Evolutionary conservation across 2,329 filamentous ascomycete genomes (phyloP), one percentile per base, ranked within the genome.

Genomic region (Neofusicoccum sp.): DNA sequence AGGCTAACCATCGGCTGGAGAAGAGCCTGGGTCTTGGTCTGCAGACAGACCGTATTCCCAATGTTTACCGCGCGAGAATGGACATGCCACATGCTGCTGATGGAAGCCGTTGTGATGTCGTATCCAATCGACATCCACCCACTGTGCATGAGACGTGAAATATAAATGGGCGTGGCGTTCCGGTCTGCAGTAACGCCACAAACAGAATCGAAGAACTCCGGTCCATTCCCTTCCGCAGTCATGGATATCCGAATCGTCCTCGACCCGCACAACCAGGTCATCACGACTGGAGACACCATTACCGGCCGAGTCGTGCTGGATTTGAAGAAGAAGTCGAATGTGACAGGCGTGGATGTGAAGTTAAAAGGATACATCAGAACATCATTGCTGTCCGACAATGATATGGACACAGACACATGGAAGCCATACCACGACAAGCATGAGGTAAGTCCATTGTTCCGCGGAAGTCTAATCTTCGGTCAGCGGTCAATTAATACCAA

Each of bases 361-460:
- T 41, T 56, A 14, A 43, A 29, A 45, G 54, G 54, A 0, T 45
- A 56, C 29, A 45, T 56, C 54, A 29, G 36, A n/a, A 56, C 54
- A 6, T 44, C 39, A 7, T 34, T 44, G 29, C 29, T 34, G 29
- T 22, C 54, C 4, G 39, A 44, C 8, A 33, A 45, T 34, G 54
- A 45, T 11, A 34, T 44, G 14, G 41, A 56, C 14, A 33, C 37
- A 5, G 52, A 56, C 12, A 56, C 37, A 16, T 44, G 37, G 29
- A 56, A 36, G n/a, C 54, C 54, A 29, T 56, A 34, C 31, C 39
- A 56, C 22, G 39, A 34, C n/a, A 34, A 56, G n/a, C 39, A 56
- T 22, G 54, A 56, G 54, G 54, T 56, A 44, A 16, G 3, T 36
- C n/a, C 33, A 33, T 22, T 22, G 8, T 7, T 33, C 29, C 31